phyloP scores from a whole-genome alignment of 345 rosid species.

The Gossypium turneri region DNA sequence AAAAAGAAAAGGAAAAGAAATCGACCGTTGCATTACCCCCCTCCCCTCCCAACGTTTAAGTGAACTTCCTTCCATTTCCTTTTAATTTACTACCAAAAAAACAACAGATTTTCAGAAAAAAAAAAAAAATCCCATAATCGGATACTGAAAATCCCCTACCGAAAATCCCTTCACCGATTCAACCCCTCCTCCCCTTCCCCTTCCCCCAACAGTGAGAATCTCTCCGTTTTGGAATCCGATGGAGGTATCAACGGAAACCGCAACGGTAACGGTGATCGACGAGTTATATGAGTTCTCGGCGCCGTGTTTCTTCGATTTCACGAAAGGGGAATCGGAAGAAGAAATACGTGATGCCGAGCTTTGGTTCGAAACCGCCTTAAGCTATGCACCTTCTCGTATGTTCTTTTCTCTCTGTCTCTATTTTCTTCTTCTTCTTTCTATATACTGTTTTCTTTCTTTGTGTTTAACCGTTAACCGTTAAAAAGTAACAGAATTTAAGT shows the following conservation, averaged over 20 bases:
- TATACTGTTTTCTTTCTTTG: not conserved
- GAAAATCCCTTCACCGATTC: not conserved
- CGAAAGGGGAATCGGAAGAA: conserved; percentile 62
- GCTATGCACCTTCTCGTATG: conserved; percentile 93
- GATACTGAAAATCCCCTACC: not conserved
- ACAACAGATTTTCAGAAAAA: not conserved
- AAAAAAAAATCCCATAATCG: no score
- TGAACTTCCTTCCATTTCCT: not conserved
- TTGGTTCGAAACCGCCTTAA: conserved; percentile 72
- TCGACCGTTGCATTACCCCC: conserved; percentile 56
- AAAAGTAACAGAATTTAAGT: not conserved
- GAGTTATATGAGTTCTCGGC: conserved; percentile 84
- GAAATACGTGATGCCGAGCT: conserved; percentile 66
- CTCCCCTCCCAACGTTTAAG: conserved; percentile 29
- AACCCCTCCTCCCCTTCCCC: not conserved
- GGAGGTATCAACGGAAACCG: not conserved
- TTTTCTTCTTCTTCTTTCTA: conserved; percentile 36
- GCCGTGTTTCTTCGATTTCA: conserved; percentile 81
- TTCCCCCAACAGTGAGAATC: not conserved
- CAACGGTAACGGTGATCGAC: conserved; percentile 41
- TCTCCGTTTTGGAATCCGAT: not conserved
- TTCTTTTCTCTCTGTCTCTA: conserved; percentile 23
- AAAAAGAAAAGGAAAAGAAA: conserved; percentile 22
- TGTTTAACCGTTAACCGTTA: not conserved
- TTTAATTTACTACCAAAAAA: not conserved